Evolutionary conservation across 129 eudicot species (phyloP).

Genomic region (Flaveria sonorensis): DNA sequence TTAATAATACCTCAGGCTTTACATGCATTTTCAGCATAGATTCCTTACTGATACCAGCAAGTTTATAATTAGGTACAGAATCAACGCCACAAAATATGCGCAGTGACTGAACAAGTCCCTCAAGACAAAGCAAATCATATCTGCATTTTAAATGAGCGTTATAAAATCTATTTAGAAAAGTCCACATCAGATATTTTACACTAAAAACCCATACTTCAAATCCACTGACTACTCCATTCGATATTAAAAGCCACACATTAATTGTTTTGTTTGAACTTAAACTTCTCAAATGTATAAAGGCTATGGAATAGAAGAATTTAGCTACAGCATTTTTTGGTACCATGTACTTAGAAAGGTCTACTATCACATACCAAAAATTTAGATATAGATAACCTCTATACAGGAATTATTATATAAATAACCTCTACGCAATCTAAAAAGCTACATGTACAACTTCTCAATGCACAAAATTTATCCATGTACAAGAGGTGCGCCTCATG

Average conservation of each 20-base stretch:
- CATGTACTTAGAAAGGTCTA: not conserved
- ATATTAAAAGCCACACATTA: not conserved
- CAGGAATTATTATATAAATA: not conserved
- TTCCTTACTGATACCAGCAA: slow-evolving; percentile 41
- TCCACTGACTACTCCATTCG: not conserved
- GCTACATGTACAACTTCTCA: not conserved
- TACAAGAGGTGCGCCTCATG: not conserved
- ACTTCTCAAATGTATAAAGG: not conserved
- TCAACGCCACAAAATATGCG: slow-evolving; percentile 72
- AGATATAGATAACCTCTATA: not conserved
- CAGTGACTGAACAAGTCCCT: slow-evolving; percentile 84
- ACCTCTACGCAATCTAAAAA: not conserved
- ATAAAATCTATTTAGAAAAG: not conserved
- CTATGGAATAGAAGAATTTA: not conserved
- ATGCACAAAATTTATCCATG: not conserved
- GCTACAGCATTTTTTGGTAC: not conserved
- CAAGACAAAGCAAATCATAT: slow-evolving; percentile 97
- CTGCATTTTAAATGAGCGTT: slow-evolving; percentile 44
- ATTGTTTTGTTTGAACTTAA: not conserved
- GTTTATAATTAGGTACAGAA: slow-evolving; percentile 63
- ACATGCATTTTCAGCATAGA: slow-evolving; percentile 93
- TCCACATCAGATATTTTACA: slow-evolving; percentile 6
- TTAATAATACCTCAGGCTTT: slow-evolving; percentile 67
- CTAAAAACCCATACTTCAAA: not conserved
- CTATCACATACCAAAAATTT: not conserved